Evolutionary conservation across 495 filamentous ascomycete genomes (phyloP), one percentile per base, ranked within the genome.

Genomic region (Copromyces sp.): DNA sequence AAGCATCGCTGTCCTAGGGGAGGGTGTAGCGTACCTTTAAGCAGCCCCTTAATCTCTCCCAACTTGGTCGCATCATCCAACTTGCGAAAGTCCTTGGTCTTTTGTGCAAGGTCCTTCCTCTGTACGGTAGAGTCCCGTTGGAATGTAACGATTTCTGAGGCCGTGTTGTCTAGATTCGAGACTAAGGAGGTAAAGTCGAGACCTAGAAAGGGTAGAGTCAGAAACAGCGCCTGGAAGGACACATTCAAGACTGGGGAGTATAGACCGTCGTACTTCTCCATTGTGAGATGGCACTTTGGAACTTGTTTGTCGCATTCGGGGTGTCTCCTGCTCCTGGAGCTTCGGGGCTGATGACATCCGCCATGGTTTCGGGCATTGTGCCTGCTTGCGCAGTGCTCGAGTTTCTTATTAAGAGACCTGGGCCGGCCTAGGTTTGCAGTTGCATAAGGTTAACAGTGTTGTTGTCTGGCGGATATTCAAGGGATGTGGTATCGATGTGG

Each of bases 71-170:
- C 86, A 84, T 99, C 96, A 71, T 98, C 95, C 3, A 97, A 87
- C 80, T 98, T 99, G 74, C 94, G 85, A 76, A 97, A 99, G 80
- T 98, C 95, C 79, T 98, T 99, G 3, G 95, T 99, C 84, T 97
- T 98, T 81, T 97, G 94, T 17, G 95, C 95, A 20, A 99, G 87
- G 70, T 99, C 95, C 78, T 99, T 99, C 68, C 95, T 89, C 79
- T 98, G 94, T 16, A 97, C 90, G 11, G 97, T 90, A 24, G 94
- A 90, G 81, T 98, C 96, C 74, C 94, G 89, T 78, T 99, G 95
- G 77, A 93, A 91, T 47, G 91, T 84, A 53, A 98, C 93, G 68
- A 99, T 94, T 76, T 99, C 96, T 4, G 93, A 94, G 7, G 95
- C 94, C 12, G 93, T 93, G 74, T 90, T 89, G 81, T 99, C 95